Base-by-base conservation (phyloP, 768 basidiomycete genomes). In the Phylloporus rhodoxanthus region DNA sequence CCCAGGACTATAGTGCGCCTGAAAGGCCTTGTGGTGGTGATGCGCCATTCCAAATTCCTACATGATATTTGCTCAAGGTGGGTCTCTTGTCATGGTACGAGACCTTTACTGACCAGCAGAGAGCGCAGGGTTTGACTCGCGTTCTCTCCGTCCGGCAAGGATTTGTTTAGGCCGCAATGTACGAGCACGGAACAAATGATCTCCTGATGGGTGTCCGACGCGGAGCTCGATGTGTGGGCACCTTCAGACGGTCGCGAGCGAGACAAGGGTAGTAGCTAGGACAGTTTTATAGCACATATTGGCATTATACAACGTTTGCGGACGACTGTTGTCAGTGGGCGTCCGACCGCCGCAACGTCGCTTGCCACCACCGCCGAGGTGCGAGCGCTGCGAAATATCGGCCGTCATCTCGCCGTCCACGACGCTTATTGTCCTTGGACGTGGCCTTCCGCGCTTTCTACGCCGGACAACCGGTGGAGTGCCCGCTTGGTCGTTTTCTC, bases 241-340 rank as follows among this genome's bases (percentile, higher is more conserved):
- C 33, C n/a, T 26, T 15, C 15, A 10, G 34, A 45, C 28, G 36
- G 36, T 28, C 51, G 20, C 17, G 44, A 44, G 40, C n/a, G 47
- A 49, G 43, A 23, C 45, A 17, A 19, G 36, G 17, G 36, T 39
- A 21, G 63, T 66, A 59, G 41, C 29, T 57, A 51, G 54, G 40
- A 52, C 25, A 25, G n/a, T 8, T 20, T 7, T 43, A 9, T 52
- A 51, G 42, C 23, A 52, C 47, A 36, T 37, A 40, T 51, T 38
- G 5, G 14, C 23, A 32, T 8, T 48, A 47, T 54, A 54, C 37
- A 42, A 40, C 38, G 47, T 55, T 57, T 36, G 45, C 42, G 40
- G 49, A 67, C 61, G 66, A 51, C 20, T 61, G 53, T 55, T 48
- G 67, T 67, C 38, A 25, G 54, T 51, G 40, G 43, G 53, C 45